Evolutionary conservation across 306 rosid genomes (phyloP), one percentile per base, ranked within the genome.

Genomic region (Gillenia trifoliata): DNA sequence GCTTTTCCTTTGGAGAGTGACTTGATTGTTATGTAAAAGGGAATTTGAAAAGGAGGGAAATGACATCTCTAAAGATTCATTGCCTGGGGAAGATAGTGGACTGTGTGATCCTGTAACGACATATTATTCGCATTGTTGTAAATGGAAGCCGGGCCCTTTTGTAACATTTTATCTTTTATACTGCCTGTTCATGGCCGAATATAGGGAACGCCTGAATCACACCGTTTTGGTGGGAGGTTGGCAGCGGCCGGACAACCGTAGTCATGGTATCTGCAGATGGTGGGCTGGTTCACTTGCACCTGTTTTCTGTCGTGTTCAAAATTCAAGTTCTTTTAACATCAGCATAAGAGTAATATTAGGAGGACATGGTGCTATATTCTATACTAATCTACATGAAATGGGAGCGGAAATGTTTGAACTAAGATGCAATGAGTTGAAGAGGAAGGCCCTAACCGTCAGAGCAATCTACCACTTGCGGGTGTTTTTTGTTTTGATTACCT

Each of bases 211-310:
- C 71, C 68, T 79, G 78, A 61, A 84, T 77, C 17, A 56, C 78
- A 4, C 71, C 59, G 28, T 6, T 71, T 67, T 29, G 45, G 67
- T 74, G 64, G 60, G 66, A 59, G 70, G 76, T 74, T 13, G 80
- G 96, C 86, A 90, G 91, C 93, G 89, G 89, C 97, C 92, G 90
- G 93, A 92, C 96, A 92, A 90, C 96, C 92, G 91, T 87, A 92
- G 93, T 22, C 87, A 87, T 92, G 93, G 81, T 77, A 75, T 92
- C 96, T 93, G 87, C 91, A 75, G 92, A 80, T 73, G 77, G 22
- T 85, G 89, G 76, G 91, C 11, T 19, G 52, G 52, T 45, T 15
- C 52, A 45, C n/a, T 45, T 20, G 2, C 1, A 13, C 52, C 3
- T 15, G 7, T 45, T 45, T 45, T 45, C 20, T 20, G 52, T 45